A percentile compares a stretch with the other conserved stretches of the same genome.
Evolutionary conservation across 495 filamentous ascomycete species (phyloP).

Genomic region (Lichenothelia convexa): DNA sequence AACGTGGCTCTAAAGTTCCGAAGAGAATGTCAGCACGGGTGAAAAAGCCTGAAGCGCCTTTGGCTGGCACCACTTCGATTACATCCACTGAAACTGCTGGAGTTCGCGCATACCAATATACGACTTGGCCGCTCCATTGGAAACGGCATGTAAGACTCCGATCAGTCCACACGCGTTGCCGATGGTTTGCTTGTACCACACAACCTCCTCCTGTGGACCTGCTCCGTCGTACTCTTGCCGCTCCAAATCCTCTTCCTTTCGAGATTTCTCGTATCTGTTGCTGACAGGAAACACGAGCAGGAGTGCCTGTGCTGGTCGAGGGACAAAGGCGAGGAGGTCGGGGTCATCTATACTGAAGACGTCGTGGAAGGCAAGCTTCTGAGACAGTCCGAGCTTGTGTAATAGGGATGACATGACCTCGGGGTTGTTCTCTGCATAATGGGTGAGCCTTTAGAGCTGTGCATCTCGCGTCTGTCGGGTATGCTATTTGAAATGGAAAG

Average conservation of each 20-base stretch:
- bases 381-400: conserved; percentile 34
- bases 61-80: too few relatives aligned
- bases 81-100: not conserved
- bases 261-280: conserved; percentile 30
- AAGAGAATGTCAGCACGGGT: too few relatives aligned
- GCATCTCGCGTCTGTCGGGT: not conserved
- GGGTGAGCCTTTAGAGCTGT: not conserved
- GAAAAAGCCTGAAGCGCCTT: not conserved
- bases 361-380: conserved; percentile 37
- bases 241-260: conserved; percentile 20
- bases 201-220: conserved; percentile 33
- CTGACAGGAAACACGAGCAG: conserved; percentile 35
- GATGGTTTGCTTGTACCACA: conserved; percentile 51
- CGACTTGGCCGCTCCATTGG: conserved; percentile 29
- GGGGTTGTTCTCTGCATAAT: conserved; percentile 40
- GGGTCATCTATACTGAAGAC: conserved; percentile 36
- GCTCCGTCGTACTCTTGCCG: conserved; percentile 28
- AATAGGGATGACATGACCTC: conserved; percentile 36
- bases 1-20: conserved; percentile 14
- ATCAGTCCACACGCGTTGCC: conserved; percentile 47
- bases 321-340: conserved; percentile 35
- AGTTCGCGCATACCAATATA: conserved; percentile 19
- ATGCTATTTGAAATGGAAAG: not conserved
- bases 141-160: conserved; percentile 38
- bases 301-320: conserved; percentile 38